Percentiles rank a stretch among this genome's conserved stretches.
Evolutionary conservation across 2,329 filamentous ascomycete species (phyloP).

Genomic region (Colletotrichum tropicale): DNA sequence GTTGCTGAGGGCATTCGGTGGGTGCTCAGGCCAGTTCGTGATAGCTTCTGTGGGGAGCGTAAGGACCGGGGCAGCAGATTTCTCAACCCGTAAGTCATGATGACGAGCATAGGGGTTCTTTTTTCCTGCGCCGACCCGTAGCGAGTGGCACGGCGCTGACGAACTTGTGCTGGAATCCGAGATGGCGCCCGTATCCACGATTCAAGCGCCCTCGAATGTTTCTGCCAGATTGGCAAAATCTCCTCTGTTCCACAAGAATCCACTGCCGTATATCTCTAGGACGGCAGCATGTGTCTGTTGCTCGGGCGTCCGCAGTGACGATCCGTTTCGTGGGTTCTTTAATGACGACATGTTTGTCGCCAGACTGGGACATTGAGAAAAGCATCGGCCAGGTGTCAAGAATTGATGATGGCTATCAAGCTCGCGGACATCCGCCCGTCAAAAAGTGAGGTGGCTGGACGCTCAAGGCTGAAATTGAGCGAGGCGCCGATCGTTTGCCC

Average conservation of each 20-base stretch:
- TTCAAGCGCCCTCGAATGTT: neutral
- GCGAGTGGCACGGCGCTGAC: neutral
- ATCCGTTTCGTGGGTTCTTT: neutral
- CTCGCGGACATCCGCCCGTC: neutral
- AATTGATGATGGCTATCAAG: neutral
- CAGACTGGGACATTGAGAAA: neutral
- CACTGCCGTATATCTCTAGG: neutral
- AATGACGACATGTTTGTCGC: neutral
- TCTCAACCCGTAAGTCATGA: neutral
- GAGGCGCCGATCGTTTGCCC: neutral
- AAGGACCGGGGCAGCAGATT: neutral
- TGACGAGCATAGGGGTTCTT: neutral
- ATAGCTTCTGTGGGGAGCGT: conserved; percentile 4
- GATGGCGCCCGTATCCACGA: neutral
- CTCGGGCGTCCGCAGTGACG: neutral
- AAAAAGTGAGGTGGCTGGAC: neutral
- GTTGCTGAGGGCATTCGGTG: neutral
- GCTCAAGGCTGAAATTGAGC: neutral
- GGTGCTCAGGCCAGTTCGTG: conserved; percentile 6
- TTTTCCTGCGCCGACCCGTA: neutral
- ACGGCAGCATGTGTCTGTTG: neutral
- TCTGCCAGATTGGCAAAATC: conserved; percentile 1
- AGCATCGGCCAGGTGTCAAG: neutral
- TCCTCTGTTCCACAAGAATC: neutral
- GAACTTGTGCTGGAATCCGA: neutral